Base-by-base conservation (phyloP, 2,329 filamentous ascomycete genomes). In the Penicillium psychrosexuale region DNA sequence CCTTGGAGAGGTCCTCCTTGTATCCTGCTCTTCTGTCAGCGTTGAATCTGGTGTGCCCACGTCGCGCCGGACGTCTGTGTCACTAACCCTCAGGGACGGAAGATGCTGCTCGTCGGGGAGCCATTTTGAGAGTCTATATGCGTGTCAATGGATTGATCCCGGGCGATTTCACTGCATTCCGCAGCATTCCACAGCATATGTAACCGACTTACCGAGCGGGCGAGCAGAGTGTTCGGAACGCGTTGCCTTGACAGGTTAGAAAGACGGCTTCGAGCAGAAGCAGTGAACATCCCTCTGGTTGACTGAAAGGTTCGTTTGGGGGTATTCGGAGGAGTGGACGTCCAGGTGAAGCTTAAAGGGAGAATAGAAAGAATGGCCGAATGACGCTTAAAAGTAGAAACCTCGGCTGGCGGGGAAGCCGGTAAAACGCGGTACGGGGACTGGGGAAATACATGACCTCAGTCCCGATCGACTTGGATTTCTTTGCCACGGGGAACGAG, bases 1-100 rank as follows among this genome's bases (percentile, higher is more conserved):
- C 84, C 69, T 86, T 86, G 67, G 79, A 79, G 59, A 77, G 70
- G 66, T 87, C 84, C 74, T 87, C 84, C 63, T 80, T 81, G 77
- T 87, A 87, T 61, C 83, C 84, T 86, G 69, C 12, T 28, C 11
- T n/a, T 8, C 12, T 22, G 52, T 54, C 34, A 45, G 47, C 9
- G 27, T 12, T 17, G 12, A 8, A 17, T 33, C 7, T 15, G 27
- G 33, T n/a, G 33, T 28, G 37, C 34, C 42, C 13, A 27, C 45
- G 47, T 40, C 36, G 47, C 37, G 57, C 42, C 17, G 11, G 46
- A 47, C 24, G 53, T 61, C 61, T 67, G 58, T 65, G 64, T 63
- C 19, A 67, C 72, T 65, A 62, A 79, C 77, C 76, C 68, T 78
- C 74, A 28, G 75, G 74, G 53, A 77, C 71, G 22, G 75, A 77